Evolutionary conservation across 441 rosid genomes (phyloP), one percentile per base, ranked within the genome.

Genomic region (Omphalea diandra): DNA sequence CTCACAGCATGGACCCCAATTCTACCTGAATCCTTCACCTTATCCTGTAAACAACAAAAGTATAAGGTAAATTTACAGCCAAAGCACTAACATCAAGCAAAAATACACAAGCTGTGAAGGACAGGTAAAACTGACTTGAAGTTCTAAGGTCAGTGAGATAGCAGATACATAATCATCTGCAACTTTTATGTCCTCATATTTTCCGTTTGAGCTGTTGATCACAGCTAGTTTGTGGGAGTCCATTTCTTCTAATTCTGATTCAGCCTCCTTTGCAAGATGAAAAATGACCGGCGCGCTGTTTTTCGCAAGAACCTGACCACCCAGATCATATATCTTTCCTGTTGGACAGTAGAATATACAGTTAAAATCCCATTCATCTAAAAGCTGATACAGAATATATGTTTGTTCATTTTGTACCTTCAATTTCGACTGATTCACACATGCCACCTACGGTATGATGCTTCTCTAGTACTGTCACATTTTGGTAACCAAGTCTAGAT

Each of bases 301-400:
- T 31, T 88, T 88, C 14, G 94, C 91, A 15, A 87, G 86, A 73
- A 89, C 94, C 79, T 89, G 94, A 62, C 94, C 94, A 1, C 94
- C 91, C 62, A 89, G 79, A 76, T 87, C 94, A 65, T 89, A 89
- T 61, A 80, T 77, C 70, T 71, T 84, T 67, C 89, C 94, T 88
- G 80, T 36, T n/a, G 72, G 8, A 63, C 18, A 59, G 18, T 3
- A 56, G 33, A 65, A 70, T 27, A 57, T 33, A 56, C 10, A 61
- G 40, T 59, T 15, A 68, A 46, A 20, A 9, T 56, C 27, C 9
- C 20, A 44, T 49, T 27, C 12, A 64, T 31, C 5, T 14, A 18
- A 31, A 11, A 62, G 32, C 14, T 24, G 29, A n/a, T 10, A 33
- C 4, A 38, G 33, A 24, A 38, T 8, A 47, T 9, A 18, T 29